Percentiles rank a stretch among this genome's conserved stretches.
phyloP scores from a whole-genome alignment of 768 basidiomycete species.

The Suillus subalutaceus region DNA sequence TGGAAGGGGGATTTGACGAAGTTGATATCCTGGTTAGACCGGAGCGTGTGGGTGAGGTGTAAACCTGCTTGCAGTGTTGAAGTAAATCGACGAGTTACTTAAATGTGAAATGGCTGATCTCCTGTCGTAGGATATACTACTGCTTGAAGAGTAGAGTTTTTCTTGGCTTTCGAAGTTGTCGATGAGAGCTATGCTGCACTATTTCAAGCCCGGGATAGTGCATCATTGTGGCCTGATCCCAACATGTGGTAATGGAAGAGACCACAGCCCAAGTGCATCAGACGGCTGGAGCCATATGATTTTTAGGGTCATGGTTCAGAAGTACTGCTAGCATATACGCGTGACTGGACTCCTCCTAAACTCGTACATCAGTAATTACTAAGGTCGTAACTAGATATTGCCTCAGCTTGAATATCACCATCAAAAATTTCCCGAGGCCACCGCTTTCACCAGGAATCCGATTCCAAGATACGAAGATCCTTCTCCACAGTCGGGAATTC shows the following conservation, averaged over 20 bases:
- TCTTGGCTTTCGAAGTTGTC: neutral
- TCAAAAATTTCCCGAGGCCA: neutral
- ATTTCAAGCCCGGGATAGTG: neutral
- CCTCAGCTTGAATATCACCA: neutral
- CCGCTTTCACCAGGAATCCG: neutral
- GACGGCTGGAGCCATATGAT: conserved; percentile 13
- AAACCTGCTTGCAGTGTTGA: conserved; percentile 16
- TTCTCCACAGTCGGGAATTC: neutral
- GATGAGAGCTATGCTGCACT: neutral
- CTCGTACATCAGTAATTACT: neutral
- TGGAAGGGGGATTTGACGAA: conserved; percentile 16
- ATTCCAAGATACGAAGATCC: neutral
- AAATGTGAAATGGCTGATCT: neutral
- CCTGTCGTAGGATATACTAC: too few relatives aligned
- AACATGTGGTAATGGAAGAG: conserved; percentile 21
- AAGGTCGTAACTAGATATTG: neutral
- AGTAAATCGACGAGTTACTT: neutral
- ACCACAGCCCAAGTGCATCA: conserved; percentile 26
- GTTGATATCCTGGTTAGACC: conserved; percentile 23
- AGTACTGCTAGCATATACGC: neutral
- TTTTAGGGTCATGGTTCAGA: neutral
- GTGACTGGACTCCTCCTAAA: neutral
- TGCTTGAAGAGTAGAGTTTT: conserved; percentile 20
- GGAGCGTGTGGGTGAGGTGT: conserved; percentile 24
- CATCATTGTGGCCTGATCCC: neutral